Percentiles rank a stretch among this genome's conserved stretches.
phyloP scores from a whole-genome alignment of 2,329 filamentous ascomycete species.

The Ophiostoma sp. region DNA sequence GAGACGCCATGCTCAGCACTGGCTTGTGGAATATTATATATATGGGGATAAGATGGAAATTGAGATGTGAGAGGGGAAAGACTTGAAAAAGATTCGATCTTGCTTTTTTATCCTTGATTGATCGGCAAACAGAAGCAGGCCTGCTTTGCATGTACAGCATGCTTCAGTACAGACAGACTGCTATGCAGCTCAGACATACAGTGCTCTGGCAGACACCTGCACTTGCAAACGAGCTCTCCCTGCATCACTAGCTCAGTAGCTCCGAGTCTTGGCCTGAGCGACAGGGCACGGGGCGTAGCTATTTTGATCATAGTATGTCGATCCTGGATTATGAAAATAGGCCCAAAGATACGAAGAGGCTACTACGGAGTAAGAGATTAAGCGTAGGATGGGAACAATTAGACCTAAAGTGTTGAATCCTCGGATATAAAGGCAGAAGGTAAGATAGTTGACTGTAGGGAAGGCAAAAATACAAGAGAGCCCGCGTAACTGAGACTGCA shows the following conservation, averaged over 20 bases:
- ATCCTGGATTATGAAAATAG: background rate
- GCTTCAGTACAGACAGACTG: background rate
- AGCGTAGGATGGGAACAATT: background rate
- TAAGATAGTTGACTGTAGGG: background rate
- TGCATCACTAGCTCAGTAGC: background rate
- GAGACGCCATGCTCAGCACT: slow-evolving; percentile 1
- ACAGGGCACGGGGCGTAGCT: slow-evolving; percentile 11
- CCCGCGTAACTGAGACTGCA: background rate
- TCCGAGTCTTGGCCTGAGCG: background rate
- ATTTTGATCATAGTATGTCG: slow-evolving; percentile 3
- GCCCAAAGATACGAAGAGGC: background rate
- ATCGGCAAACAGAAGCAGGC: background rate
- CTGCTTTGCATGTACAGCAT: background rate
- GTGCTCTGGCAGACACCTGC: background rate
- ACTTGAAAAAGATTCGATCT: no score
- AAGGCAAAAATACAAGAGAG: background rate
- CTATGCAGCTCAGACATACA: background rate
- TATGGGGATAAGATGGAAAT: no score
- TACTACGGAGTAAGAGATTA: background rate
- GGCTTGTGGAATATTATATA: slow-evolving; percentile 4
- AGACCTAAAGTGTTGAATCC: background rate
- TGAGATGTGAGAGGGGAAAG: background rate
- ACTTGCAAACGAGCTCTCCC: slow-evolving; percentile 3
- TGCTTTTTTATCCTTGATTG: background rate
- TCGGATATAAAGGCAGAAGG: background rate